These are phyloP conservation scores for Colletotrichum musae DNA, from an alignment of 2,329 filamentous ascomycete genomes.

Conservation along the genomic window DNA sequence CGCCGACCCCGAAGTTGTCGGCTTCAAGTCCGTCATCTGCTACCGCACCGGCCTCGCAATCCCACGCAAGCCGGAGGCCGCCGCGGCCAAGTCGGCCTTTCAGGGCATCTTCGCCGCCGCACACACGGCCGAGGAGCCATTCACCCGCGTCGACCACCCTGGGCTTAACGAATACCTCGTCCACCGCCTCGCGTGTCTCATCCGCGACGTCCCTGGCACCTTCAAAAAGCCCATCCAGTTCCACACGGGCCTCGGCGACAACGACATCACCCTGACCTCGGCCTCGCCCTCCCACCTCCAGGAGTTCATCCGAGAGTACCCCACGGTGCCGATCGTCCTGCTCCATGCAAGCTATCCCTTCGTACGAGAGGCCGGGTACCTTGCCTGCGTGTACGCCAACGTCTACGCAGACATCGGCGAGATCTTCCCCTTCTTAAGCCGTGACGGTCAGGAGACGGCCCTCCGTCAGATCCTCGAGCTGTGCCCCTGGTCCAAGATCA, in stretches of 20 bases:
- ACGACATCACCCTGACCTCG: conserved; percentile 78
- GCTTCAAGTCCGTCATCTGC: conserved; percentile 88
- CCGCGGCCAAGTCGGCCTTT: conserved; percentile 58
- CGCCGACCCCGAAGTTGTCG: conserved; percentile 77
- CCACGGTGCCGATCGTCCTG: conserved; percentile 80
- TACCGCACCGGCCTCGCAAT: conserved; percentile 83
- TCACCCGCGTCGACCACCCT: conserved; percentile 72
- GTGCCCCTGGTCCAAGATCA: conserved; percentile 80
- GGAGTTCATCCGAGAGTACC: conserved; percentile 77
- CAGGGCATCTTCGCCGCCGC: conserved; percentile 50
- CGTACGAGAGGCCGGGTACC: conserved; percentile 82
- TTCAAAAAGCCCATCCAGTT: conserved; percentile 83
- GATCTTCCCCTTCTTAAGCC: conserved; percentile 84
- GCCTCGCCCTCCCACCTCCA: conserved; percentile 85
- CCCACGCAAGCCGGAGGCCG: conserved; percentile 57
- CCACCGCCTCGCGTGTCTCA: conserved; percentile 71
- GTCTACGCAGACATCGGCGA: conserved; percentile 88
- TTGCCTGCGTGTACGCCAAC: conserved; percentile 83
- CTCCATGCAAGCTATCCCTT: conserved; percentile 88
- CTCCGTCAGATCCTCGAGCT: conserved; percentile 82
- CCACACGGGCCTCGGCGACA: conserved; percentile 86
- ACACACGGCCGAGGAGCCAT: conserved; percentile 46
- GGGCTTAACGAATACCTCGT: conserved; percentile 80
- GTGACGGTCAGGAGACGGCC: conserved; percentile 80
- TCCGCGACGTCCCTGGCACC: conserved; percentile 61